Conservation (phyloP, 169 alveolate genomes). For the Plasmodium gaboni region DNA sequence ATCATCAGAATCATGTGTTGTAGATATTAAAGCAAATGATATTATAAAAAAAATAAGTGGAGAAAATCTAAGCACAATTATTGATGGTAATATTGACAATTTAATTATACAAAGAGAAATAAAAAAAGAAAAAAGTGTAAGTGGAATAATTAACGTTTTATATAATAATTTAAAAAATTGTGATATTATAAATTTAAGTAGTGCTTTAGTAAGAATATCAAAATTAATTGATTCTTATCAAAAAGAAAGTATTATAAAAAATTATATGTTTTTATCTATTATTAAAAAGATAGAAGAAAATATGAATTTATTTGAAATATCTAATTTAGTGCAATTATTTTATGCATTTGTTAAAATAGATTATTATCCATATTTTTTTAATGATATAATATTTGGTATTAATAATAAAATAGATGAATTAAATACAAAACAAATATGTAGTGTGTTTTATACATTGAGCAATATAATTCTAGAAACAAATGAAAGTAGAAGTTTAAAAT, state of each 20-base stretch:
- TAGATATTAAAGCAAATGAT: constrained; percentile 28
- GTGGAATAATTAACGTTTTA: constrained; percentile 47
- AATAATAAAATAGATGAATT: constrained; percentile 22
- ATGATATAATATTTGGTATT: constrained; percentile 39
- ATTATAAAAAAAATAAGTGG: constrained; percentile 22
- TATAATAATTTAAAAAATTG: constrained; percentile 57
- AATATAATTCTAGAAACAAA: constrained; percentile 67
- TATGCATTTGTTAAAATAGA: constrained; percentile 65
- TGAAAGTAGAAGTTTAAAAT: constrained; percentile 63
- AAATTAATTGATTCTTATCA: constrained; percentile 64
- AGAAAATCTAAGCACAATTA: constrained; percentile 40
- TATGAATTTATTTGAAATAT: constrained; percentile 11
- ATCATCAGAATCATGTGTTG: not conserved
- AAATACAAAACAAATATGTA: constrained; percentile 50
- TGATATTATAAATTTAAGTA: constrained; percentile 60
- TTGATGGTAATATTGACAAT: constrained; percentile 74
- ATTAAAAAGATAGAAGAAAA: constrained; percentile 49
- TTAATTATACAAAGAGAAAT: constrained; percentile 66
- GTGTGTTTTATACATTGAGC: constrained; percentile 55
- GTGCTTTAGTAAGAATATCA: constrained; percentile 51
- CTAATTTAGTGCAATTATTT: constrained; percentile 52
- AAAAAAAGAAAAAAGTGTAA: constrained; percentile 53
- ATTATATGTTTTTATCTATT: constrained; percentile 52
- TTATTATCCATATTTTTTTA: constrained; percentile 47
- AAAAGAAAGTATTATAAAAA: constrained; percentile 39